These are phyloP conservation scores for Alloascoidea africana DNA, from an alignment of 805 yeast species.

Conservation along the genomic window DNA sequence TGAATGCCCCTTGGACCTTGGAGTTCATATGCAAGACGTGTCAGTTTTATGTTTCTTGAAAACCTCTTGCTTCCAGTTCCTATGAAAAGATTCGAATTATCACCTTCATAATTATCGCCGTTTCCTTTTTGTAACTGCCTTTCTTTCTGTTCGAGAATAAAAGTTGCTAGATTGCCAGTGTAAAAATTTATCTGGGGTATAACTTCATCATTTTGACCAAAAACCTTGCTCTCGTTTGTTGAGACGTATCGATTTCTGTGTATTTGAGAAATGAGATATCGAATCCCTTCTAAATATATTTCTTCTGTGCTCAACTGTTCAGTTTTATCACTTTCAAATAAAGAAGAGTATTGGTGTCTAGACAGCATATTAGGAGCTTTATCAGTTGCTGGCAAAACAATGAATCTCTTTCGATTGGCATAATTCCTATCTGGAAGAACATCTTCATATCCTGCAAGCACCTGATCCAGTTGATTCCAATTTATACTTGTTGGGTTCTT, in stretches of 20 bases:
- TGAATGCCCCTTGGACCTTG: conserved; percentile 42
- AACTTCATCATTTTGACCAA: conserved; percentile 46
- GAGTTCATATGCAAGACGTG: conserved; percentile 45
- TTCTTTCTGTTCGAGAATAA: conserved; percentile 39
- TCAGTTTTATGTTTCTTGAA: conserved; percentile 32
- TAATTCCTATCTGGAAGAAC: conserved; percentile 30
- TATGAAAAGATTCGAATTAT: conserved; percentile 16
- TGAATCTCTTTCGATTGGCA: not conserved
- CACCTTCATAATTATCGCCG: conserved; percentile 10
- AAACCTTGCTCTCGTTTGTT: conserved; percentile 16
- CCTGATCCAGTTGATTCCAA: conserved; percentile 89
- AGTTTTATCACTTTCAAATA: not conserved
- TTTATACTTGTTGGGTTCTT: conserved; percentile 22
- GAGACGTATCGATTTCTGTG: not conserved
- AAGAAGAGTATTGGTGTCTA: not conserved
- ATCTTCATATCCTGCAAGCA: conserved; percentile 83
- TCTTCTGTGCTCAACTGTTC: conserved; percentile 1
- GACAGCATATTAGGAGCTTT: no score
- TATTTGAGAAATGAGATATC: not conserved
- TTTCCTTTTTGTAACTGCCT: no score
- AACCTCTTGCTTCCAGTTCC: conserved; percentile 21
- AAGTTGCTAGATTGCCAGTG: conserved; percentile 69
- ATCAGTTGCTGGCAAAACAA: conserved; percentile 1
- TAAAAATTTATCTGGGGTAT: conserved; percentile 71
- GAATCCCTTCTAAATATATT: not conserved